phyloP scores from a whole-genome alignment of 1,139 yeast genomes.

The Zygosaccharomyces sapae region DNA sequence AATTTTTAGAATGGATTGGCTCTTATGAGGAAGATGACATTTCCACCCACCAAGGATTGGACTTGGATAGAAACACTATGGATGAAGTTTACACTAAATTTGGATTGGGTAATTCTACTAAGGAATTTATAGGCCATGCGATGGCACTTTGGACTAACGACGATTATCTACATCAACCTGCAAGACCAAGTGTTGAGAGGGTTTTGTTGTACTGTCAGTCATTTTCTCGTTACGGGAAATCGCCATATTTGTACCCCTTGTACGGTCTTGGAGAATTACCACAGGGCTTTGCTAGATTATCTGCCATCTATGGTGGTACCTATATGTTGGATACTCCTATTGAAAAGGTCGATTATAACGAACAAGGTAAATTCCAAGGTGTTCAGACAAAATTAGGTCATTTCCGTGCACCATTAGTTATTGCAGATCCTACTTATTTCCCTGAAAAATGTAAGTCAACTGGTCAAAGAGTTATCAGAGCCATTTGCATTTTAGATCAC shows the following conservation, averaged over 20 bases:
- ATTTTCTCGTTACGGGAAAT: slow-evolving; percentile 91
- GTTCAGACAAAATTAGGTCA: slow-evolving; percentile 87
- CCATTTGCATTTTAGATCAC: slow-evolving; percentile 89
- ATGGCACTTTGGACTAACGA: slow-evolving; percentile 98
- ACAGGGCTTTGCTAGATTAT: slow-evolving; percentile 94
- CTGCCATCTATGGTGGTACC: slow-evolving; percentile 98
- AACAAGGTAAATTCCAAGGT: slow-evolving; percentile 71
- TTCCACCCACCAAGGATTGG: slow-evolving; percentile 80
- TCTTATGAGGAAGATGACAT: slow-evolving; percentile 73
- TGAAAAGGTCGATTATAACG: slow-evolving; percentile 76
- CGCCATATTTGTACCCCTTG: slow-evolving; percentile 93
- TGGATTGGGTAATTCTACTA: slow-evolving; percentile 89
- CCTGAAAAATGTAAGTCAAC: slow-evolving; percentile 83
- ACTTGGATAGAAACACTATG: slow-evolving; percentile 86
- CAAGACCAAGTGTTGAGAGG: slow-evolving; percentile 87
- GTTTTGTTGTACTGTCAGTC: slow-evolving; percentile 81
- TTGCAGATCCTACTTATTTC: slow-evolving; percentile 98
- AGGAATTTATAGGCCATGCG: slow-evolving; percentile 96
- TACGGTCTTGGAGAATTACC: slow-evolving; percentile 98
- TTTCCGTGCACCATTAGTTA: slow-evolving; percentile 88
- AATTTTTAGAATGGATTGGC: slow-evolving; percentile 82
- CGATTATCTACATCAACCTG: slow-evolving; percentile 82
- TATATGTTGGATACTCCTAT: slow-evolving; percentile 97
- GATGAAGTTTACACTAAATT: slow-evolving; percentile 84
- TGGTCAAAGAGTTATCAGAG: slow-evolving; percentile 86